Conservation (phyloP, 148 eudicot species). For the Cornus kousa region DNA sequence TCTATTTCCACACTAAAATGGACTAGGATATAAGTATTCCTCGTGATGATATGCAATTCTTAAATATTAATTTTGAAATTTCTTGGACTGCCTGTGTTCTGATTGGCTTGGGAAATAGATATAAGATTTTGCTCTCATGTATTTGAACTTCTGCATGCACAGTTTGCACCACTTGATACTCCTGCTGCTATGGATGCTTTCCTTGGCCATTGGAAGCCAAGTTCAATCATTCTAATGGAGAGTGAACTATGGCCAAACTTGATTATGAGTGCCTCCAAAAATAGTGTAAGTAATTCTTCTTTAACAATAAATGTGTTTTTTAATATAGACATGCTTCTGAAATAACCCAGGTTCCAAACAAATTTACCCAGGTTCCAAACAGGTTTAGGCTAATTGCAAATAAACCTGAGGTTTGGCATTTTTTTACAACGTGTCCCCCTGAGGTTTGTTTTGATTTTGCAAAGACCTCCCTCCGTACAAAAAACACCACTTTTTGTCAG, state of each 20-base stretch:
- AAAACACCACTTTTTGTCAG: too few relatives aligned
- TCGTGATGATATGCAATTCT: background rate
- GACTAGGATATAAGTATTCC: too few relatives aligned
- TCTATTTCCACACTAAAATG: too few relatives aligned
- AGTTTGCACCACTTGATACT: conserved; percentile 93
- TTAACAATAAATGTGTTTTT: conserved; percentile 3
- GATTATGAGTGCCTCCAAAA: conserved; percentile 70
- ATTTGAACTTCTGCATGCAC: conserved; percentile 19
- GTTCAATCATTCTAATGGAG: conserved; percentile 72
- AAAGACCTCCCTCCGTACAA: too few relatives aligned
- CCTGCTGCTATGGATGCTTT: conserved; percentile 79
- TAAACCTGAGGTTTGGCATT: too few relatives aligned
- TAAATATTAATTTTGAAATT: background rate
- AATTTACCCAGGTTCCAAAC: background rate
- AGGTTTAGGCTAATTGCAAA: too few relatives aligned
- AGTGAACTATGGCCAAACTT: conserved; percentile 99
- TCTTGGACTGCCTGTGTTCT: background rate
- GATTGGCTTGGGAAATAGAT: conserved; percentile 1
- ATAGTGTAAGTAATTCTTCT: conserved; percentile 52
- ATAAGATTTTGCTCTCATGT: background rate
- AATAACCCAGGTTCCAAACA: background rate
- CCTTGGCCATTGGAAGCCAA: conserved; percentile 86
- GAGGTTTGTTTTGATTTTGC: too few relatives aligned
- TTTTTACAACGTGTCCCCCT: too few relatives aligned
- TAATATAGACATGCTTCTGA: background rate